Conservation (phyloP, 768 basidiomycete genomes). For the Termitomyces sp. region DNA sequence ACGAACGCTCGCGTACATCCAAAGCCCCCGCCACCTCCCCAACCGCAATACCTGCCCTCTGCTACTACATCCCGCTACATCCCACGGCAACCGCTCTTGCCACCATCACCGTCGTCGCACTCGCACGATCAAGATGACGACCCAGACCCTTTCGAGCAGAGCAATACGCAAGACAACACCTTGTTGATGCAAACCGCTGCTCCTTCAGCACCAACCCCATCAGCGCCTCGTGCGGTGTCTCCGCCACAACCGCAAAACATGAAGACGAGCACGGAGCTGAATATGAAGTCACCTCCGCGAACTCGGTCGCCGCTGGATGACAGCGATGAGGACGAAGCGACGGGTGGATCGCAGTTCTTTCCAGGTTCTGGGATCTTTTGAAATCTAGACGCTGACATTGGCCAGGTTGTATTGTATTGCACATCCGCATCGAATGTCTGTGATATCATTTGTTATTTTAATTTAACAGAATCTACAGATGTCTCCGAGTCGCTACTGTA, state of each 20-base stretch:
- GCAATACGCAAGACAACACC: conserved; percentile 24
- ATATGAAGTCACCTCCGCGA: conserved; percentile 33
- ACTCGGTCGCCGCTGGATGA: conserved; percentile 11
- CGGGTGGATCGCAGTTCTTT: conserved; percentile 29
- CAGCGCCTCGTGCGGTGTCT: conserved; percentile 5
- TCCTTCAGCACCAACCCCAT: conserved; percentile 10
- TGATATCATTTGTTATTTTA: background rate
- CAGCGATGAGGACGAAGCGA: conserved; percentile 19
- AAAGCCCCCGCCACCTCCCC: conserved; percentile 5
- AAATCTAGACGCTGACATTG: background rate
- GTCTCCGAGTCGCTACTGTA: background rate
- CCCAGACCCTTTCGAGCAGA: conserved; percentile 36
- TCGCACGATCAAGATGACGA: conserved; percentile 27
- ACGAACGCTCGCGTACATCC: conserved; percentile 4
- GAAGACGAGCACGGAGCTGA: conserved; percentile 34
- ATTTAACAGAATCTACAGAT: background rate
- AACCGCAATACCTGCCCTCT: conserved; percentile 18
- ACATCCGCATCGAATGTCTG: background rate
- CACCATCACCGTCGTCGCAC: conserved; percentile 13
- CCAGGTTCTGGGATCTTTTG: conserved; percentile 34
- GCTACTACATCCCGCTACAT: conserved; percentile 18
- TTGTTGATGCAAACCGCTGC: conserved; percentile 1
- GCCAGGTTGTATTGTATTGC: no score
- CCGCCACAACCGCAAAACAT: conserved; percentile 14
- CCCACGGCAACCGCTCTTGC: conserved; percentile 21